Percentiles rank a stretch among this genome's conserved stretches.
phyloP scores from a whole-genome alignment of 192 early-diverging fungal species.

The Backusella sp. region DNA sequence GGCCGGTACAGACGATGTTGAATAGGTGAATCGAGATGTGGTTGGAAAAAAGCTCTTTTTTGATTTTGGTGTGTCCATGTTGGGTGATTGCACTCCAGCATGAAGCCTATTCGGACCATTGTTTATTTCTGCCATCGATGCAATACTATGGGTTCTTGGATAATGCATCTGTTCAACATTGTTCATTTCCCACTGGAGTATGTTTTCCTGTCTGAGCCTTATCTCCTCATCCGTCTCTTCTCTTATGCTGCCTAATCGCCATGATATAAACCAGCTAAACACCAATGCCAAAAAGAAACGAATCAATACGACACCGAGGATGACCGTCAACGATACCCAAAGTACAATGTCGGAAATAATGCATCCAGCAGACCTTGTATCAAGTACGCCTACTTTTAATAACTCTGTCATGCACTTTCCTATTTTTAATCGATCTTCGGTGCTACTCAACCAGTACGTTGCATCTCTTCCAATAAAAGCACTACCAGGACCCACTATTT shows the following conservation, averaged over 20 bases:
- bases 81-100: slow-evolving; percentile 9
- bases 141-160: slow-evolving; percentile 51
- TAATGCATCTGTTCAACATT: slow-evolving; percentile 49
- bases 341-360: slow-evolving; percentile 78
- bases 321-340: slow-evolving; percentile 76
- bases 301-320: slow-evolving; percentile 63
- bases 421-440: slow-evolving; percentile 48
- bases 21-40: slow-evolving; percentile 36
- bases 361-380: slow-evolving; percentile 80
- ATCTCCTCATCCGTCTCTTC: slow-evolving; percentile 58
- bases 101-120: not conserved
- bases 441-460: slow-evolving; percentile 43
- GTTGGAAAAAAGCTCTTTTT: slow-evolving; percentile 44
- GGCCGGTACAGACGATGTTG: not conserved
- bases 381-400: slow-evolving; percentile 78
- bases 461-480: slow-evolving; percentile 56
- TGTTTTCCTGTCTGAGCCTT: slow-evolving; percentile 38
- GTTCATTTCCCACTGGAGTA: slow-evolving; percentile 42
- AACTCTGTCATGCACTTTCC: slow-evolving; percentile 77
- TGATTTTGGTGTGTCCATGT: slow-evolving; percentile 23
- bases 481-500: slow-evolving; percentile 39
- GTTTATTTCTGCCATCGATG: slow-evolving; percentile 24
- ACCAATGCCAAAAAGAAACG: slow-evolving; percentile 76
- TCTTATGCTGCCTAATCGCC: slow-evolving; percentile 74
- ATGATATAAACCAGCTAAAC: slow-evolving; percentile 81